phyloP scores from a whole-genome alignment of 257 asterid species.

The Solanum neorickii region DNA sequence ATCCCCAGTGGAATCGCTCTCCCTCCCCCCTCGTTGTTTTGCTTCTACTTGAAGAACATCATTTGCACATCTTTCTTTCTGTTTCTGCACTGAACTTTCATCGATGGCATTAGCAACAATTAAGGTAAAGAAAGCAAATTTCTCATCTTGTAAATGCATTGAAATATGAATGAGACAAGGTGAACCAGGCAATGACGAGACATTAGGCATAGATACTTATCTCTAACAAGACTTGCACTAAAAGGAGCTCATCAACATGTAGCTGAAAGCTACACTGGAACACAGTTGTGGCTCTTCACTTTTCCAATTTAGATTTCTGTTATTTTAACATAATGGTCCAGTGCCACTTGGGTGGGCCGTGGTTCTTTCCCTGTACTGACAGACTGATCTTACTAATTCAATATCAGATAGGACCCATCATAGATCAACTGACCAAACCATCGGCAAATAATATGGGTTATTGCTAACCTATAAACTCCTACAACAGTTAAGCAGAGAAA shows the following conservation, averaged over 20 bases:
- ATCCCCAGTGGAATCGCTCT: constrained; percentile 48
- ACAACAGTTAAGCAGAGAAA: neutral
- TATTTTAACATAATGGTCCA: neutral
- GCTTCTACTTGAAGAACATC: too few species aligned
- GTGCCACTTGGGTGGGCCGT: neutral
- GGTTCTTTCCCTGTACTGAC: neutral
- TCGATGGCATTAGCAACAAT: neutral
- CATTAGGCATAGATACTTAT: neutral
- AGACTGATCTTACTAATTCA: neutral
- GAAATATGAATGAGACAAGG: neutral
- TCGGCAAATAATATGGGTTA: neutral
- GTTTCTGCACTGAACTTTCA: too few species aligned
- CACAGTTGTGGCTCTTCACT: neutral
- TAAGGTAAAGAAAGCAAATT: neutral
- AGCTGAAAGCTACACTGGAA: neutral
- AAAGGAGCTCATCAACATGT: neutral
- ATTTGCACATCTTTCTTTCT: too few species aligned
- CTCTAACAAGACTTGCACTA: neutral
- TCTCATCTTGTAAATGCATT: neutral
- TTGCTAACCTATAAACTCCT: neutral
- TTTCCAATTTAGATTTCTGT: neutral
- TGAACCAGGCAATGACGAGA: neutral
- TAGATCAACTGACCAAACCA: neutral
- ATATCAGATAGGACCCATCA: neutral
- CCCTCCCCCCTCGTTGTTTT: too few species aligned